Evolutionary conservation across 1,284 basidiomycete species (phyloP).

Genomic region (Dichomitus squalens): DNA sequence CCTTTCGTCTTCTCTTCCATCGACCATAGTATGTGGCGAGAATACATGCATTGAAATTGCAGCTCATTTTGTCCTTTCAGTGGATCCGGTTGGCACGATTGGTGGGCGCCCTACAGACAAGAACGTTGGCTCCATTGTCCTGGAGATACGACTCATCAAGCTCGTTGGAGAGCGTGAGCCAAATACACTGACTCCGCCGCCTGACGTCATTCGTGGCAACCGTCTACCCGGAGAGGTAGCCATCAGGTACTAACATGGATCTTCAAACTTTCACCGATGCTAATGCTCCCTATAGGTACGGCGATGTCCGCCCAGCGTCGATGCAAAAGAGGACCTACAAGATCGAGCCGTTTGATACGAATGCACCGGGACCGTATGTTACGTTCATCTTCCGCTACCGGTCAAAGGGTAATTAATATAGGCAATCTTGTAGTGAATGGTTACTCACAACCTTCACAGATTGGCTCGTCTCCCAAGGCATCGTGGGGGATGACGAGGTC

Average conservation of each 20-base stretch:
- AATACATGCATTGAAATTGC: not conserved
- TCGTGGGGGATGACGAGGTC: slow-evolving; percentile 20
- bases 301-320: slow-evolving; percentile 7
- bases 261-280: no score
- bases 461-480: slow-evolving; percentile 30
- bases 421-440: not conserved
- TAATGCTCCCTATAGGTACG: slow-evolving; percentile 14
- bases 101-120: slow-evolving; percentile 21
- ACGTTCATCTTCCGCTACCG: slow-evolving; percentile 64
- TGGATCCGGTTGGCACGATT: not conserved
- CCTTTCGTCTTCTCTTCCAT: slow-evolving; percentile 59
- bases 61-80: not conserved
- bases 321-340: slow-evolving; percentile 46
- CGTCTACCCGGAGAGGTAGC: slow-evolving; percentile 23
- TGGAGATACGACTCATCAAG: slow-evolving; percentile 56
- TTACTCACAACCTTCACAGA: slow-evolving; percentile 18
- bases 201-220: slow-evolving; percentile 20
- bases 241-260: slow-evolving; percentile 16
- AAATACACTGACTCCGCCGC: slow-evolving; percentile 22
- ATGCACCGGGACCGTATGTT: slow-evolving; percentile 46
- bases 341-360: slow-evolving; percentile 45
- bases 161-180: slow-evolving; percentile 32
- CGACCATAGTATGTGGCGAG: slow-evolving; percentile 27
- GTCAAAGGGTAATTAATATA: slow-evolving; percentile 40
- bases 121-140: slow-evolving; percentile 52